Evolutionary conservation across 2,329 filamentous ascomycete species (phyloP), one percentile per base, ranked within the genome.

Genomic region (Fusarium phyllophilum): DNA sequence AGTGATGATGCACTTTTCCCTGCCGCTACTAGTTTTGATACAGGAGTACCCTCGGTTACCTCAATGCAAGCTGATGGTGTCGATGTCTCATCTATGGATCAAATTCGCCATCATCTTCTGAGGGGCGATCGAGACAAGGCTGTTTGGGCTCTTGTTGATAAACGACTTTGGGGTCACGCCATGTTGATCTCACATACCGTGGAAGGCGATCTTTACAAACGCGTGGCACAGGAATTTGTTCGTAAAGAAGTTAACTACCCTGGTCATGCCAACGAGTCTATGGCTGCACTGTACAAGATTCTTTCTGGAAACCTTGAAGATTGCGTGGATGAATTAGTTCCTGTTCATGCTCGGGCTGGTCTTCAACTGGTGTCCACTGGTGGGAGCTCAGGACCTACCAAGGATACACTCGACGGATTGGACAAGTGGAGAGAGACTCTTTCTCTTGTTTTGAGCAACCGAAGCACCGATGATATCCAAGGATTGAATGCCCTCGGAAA

Each of bases 361-460:
- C 90, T 98, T 75, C 94, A 97, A 81, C 92, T 99, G 84, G 89
- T 99, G 74, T 95, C 93, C 72, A 94, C 91, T n/a, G 87, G 90
- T 7, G 86, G 90, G 65, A 85, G 89, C 12, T 84, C 86, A 13
- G 89, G 88, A 5, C 83, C 90, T 38, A 86, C 90, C 1, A 92
- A 91, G 73, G 94, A 96, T 81, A 91, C 92, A 2, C 86, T 96
- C 10, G 93, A 94, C 77, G 96, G 96, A 9, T 86, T 99, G 26
- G 94, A 98, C 78, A 95, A 95, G 81, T 99, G 96, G 96, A 91
- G 91, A 48, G 96, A 99, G 82, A 98, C 96, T 0, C 85, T 98
- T 44, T 90, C 92, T 5, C 85, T 99, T 67, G 90, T 98, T 33
- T 83, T 98, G 46, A 96, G 93, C 83, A 99, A 99, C 82, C 91